These are phyloP conservation scores for Exophiala mesophila DNA, from an alignment of 2,329 filamentous ascomycete genomes.

Conservation along the genomic window DNA sequence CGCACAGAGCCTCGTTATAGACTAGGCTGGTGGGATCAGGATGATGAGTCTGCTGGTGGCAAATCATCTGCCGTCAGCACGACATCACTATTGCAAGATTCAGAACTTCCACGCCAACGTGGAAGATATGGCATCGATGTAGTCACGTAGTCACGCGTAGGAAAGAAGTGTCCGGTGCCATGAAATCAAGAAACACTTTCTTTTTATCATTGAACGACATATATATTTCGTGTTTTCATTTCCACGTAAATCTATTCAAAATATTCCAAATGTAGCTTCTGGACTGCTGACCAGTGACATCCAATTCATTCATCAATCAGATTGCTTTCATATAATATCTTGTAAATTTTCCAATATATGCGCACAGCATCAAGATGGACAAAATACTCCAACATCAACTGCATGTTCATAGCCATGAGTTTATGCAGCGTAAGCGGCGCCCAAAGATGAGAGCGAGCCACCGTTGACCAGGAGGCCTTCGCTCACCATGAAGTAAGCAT, in stretches of 20 bases:
- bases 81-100: background rate
- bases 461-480: conserved; percentile 33
- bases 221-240: conserved; percentile 1
- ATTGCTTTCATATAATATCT: no score
- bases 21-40: conserved; percentile 11
- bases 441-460: conserved; percentile 13
- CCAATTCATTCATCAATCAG: no score
- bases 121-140: conserved; percentile 18
- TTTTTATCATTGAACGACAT: no score
- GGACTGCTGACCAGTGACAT: no score
- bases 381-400: no score
- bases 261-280: no score
- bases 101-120: background rate
- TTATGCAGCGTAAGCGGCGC: conserved; percentile 6
- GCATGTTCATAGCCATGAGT: no score
- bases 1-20: background rate
- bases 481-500: conserved; percentile 38
- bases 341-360: conserved; percentile 2
- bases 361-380: no score
- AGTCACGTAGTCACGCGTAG: background rate
- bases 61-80: background rate
- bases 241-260: background rate
- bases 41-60: background rate
- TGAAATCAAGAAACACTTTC: no score
- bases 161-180: no score